A percentile compares a stretch with the other conserved stretches of the same genome.
phyloP scores from a whole-genome alignment of 208 protist species.

The Blechomonas ayalai region DNA sequence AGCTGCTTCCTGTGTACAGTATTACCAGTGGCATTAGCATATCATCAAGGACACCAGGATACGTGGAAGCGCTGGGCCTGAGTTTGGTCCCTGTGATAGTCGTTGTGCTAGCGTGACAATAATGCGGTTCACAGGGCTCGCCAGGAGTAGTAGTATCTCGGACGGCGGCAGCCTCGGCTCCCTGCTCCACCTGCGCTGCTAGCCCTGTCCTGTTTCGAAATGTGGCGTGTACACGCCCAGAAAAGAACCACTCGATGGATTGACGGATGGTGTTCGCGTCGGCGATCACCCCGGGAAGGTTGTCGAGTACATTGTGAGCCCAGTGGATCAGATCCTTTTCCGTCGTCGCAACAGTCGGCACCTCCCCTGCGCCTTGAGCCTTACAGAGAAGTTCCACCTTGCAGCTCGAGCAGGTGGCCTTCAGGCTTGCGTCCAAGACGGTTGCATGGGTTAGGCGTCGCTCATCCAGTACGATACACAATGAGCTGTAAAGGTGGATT shows the following conservation, averaged over 20 bases:
- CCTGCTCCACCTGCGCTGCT: too few species aligned
- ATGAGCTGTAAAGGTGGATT: conserved; percentile 16
- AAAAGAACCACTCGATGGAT: conserved; percentile 32
- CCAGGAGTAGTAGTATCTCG: too few species aligned
- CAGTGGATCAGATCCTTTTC: conserved; percentile 21
- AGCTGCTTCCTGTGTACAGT: conserved; percentile 23
- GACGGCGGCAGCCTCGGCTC: too few species aligned
- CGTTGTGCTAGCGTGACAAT: too few species aligned
- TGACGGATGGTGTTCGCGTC: conserved; percentile 15
- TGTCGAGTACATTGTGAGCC: conserved; percentile 29
- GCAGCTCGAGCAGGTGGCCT: background rate
- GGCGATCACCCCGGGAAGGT: conserved; percentile 26
- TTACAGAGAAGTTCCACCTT: conserved; percentile 19
- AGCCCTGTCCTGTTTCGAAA: conserved; percentile 9
- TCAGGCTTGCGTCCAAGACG: conserved; percentile 10
- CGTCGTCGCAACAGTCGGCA: conserved; percentile 13
- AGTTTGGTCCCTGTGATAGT: background rate
- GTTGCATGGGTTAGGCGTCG: conserved; percentile 3
- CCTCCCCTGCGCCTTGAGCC: conserved; percentile 5
- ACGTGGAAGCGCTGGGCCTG: too few species aligned
- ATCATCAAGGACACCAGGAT: conserved; percentile 2
- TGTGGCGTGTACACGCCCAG: conserved; percentile 8
- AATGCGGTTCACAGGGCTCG: too few species aligned
- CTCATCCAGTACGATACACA: conserved; percentile 11
- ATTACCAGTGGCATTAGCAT: conserved; percentile 38